Evolutionary conservation across 352 stramenopile genomes (phyloP).

Genomic region (Phytophthora capsici): DNA sequence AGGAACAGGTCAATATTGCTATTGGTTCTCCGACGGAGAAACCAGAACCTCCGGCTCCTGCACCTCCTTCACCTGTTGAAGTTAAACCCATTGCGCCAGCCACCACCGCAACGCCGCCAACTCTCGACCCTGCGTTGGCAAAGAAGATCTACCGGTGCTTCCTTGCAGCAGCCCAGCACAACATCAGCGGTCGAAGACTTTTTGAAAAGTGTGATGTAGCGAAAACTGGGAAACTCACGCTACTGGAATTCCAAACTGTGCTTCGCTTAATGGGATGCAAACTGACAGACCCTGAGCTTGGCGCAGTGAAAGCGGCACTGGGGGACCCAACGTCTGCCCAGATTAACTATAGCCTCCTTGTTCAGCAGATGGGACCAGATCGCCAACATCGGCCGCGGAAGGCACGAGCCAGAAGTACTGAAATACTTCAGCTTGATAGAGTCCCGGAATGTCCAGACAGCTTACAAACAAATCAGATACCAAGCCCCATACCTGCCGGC

Average conservation of each 20-base stretch:
- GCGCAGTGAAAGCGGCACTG: slow-evolving; percentile 57
- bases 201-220: slow-evolving; percentile 75
- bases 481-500: slow-evolving; percentile 22
- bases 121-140: slow-evolving; percentile 39
- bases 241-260: slow-evolving; percentile 79
- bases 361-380: slow-evolving; percentile 54
- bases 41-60: neutral
- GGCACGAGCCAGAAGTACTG: slow-evolving; percentile 11
- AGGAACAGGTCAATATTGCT: slow-evolving; percentile 36
- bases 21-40: slow-evolving; percentile 29
- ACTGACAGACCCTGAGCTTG: slow-evolving; percentile 55
- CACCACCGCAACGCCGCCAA: slow-evolving; percentile 1
- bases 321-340: slow-evolving; percentile 47
- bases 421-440: slow-evolving; percentile 19
- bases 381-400: slow-evolving; percentile 33
- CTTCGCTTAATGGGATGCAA: slow-evolving; percentile 79
- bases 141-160: slow-evolving; percentile 80
- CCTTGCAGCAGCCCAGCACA: slow-evolving; percentile 66
- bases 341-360: slow-evolving; percentile 58
- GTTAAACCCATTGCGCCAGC: slow-evolving; percentile 25
- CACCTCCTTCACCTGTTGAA: slow-evolving; percentile 26
- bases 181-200: slow-evolving; percentile 75
- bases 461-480: slow-evolving; percentile 6
- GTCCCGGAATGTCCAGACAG: slow-evolving; percentile 22
- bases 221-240: slow-evolving; percentile 56